Base-by-base conservation (phyloP, 179 eudicot genomes). In the Beta corolliflora region DNA sequence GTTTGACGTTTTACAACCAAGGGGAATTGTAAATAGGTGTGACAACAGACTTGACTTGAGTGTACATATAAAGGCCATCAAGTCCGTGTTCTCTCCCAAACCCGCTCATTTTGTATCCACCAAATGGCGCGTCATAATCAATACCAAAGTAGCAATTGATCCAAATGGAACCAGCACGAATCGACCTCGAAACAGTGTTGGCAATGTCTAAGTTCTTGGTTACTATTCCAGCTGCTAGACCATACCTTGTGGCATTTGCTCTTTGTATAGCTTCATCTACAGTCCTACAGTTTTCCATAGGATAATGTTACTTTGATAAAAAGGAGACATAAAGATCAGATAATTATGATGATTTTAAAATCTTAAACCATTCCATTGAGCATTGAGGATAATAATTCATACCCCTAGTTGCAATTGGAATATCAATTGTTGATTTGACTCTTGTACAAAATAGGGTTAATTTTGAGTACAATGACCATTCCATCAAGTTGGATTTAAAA, bases 51-150 rank as follows among this genome's bases (percentile, higher is more conserved):
- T 94, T 93, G 79, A 83, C 84, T 77, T 91, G 97, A 44, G 93
- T 87, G 75, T 91, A 94, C 82, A 88, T 90, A 55, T 91, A 84
- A 61, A 94, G 89, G 14, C 76, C 91, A 2, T 93, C 90, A 66
- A 90, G 81, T 7, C 97, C 97, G 19, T 21, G 14, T 55, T 94
- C 98, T 83, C 88, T 87, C 2, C 94, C 98, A 67, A 91, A 88
- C 4, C 98, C 97, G 63, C 98, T 94, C 94, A 85, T 90, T 77
- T 95, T 95, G 78, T 88, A 93, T 5, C 98, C 99, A n/a, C 99
- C 98, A 53, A 78, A 87, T 0, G 98, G 95, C 2, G 81, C 80
- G 56, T 95, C 98, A 1, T 31, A 19, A 70, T 90, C 95, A 25
- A 95, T 90, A 1, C 91, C 98, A 59, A 89, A 89, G 81, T 92